phyloP scores from a whole-genome alignment of 2,329 filamentous ascomycete genomes.

The Xylariaceae sp. region DNA sequence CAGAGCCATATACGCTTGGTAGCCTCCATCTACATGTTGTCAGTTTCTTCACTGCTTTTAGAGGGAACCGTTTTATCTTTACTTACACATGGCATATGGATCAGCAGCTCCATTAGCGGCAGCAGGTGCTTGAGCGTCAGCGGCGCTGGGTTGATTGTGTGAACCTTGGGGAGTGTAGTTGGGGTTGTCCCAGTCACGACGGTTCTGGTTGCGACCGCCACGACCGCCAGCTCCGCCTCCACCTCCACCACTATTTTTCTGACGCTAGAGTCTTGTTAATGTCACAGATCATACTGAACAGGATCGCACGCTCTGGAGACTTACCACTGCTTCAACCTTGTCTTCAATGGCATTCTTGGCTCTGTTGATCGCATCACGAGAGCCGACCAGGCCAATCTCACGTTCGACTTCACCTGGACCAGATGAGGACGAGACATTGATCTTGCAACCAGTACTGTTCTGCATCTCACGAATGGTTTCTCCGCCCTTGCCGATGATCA shows the following conservation, averaged over 20 bases:
- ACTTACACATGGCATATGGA: conserved; percentile 72
- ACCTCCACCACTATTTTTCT: conserved; percentile 49
- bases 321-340: conserved; percentile 84
- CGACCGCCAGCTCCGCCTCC: conserved; percentile 42
- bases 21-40: conserved; percentile 61
- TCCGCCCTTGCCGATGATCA: conserved; percentile 94
- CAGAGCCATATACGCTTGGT: conserved; percentile 72
- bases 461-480: conserved; percentile 96
- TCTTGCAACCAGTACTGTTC: conserved; percentile 81
- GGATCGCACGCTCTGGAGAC: conserved; percentile 28
- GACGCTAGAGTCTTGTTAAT: conserved; percentile 39
- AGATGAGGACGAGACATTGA: conserved; percentile 82
- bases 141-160: conserved; percentile 36
- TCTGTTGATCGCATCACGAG: conserved; percentile 68
- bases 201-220: conserved; percentile 28
- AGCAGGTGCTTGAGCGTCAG: conserved; percentile 31
- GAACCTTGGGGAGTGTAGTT: conserved; percentile 46
- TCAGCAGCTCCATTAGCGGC: conserved; percentile 53
- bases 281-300: background rate
- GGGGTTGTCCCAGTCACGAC: conserved; percentile 52
- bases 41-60: background rate
- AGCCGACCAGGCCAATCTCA: conserved; percentile 81
- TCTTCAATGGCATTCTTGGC: conserved; percentile 86
- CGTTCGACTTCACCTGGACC: conserved; percentile 75
- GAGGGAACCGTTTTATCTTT: background rate